These are phyloP conservation scores for Gillenia trifoliata DNA, from an alignment of 306 rosid genomes.

Conservation along the genomic window DNA sequence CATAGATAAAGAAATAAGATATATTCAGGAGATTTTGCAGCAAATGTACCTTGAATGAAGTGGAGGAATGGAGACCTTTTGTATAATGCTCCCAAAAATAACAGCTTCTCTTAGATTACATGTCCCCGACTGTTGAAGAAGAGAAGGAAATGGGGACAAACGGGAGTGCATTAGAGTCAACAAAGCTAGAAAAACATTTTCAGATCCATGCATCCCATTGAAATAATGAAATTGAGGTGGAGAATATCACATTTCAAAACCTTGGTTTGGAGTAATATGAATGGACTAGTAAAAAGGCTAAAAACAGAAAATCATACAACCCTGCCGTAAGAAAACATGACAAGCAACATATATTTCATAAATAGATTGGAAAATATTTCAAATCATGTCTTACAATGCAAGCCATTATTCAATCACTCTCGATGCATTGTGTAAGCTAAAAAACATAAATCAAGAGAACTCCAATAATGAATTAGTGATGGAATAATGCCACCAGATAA, in stretches of 20 bases:
- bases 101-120: conserved; percentile 95
- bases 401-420: no score
- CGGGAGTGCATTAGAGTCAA: no score
- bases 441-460: background rate
- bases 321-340: background rate
- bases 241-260: background rate
- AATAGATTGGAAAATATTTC: no score
- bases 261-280: background rate
- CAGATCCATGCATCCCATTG: background rate
- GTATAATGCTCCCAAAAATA: conserved; percentile 75
- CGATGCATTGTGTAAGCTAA: no score
- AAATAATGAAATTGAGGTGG: background rate
- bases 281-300: background rate
- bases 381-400: no score
- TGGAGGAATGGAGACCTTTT: conserved; percentile 81
- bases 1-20: background rate
- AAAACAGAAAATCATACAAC: background rate
- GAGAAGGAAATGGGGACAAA: background rate
- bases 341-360: background rate
- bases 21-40: background rate
- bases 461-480: background rate
- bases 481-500: background rate
- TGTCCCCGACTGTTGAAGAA: conserved; percentile 66
- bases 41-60: conserved; percentile 83
- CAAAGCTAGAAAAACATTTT: no score